Conservation (phyloP, 2,329 filamentous ascomycete genomes). For the Rosellinia necatrix region DNA sequence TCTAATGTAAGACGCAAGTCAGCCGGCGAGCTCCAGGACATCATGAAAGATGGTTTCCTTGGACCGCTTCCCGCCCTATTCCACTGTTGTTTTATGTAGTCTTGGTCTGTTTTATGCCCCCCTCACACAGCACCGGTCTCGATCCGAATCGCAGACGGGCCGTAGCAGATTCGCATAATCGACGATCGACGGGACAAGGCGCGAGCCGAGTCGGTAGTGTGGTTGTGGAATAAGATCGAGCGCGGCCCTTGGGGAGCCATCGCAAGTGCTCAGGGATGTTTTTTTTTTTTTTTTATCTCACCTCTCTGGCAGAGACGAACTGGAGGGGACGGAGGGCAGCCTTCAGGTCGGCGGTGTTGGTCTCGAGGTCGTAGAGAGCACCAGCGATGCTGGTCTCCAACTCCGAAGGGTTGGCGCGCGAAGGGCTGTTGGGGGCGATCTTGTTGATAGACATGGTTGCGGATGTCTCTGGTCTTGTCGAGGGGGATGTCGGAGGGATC, state of each 20-base stretch:
- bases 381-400: slow-evolving; percentile 95
- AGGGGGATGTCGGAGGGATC: slow-evolving; percentile 20
- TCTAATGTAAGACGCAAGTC: slow-evolving; percentile 76
- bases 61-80: slow-evolving; percentile 79
- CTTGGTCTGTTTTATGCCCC: slow-evolving; percentile 31
- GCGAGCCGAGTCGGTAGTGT: slow-evolving; percentile 16
- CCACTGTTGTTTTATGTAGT: slow-evolving; percentile 48
- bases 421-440: slow-evolving; percentile 97
- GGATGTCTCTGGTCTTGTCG: slow-evolving; percentile 32
- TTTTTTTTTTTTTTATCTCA: slow-evolving; percentile 62
- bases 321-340: slow-evolving; percentile 94
- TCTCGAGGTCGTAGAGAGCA: slow-evolving; percentile 98
- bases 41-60: slow-evolving; percentile 55
- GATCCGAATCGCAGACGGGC: slow-evolving; percentile 28
- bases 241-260: slow-evolving; percentile 32
- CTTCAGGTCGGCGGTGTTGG: slow-evolving; percentile 98
- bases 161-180: slow-evolving; percentile 31
- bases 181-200: slow-evolving; percentile 18
- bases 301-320: slow-evolving; percentile 98
- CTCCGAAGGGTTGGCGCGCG: slow-evolving; percentile 94
- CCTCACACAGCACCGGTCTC: slow-evolving; percentile 28
- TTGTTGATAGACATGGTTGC: slow-evolving; percentile 62
- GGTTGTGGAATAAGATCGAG: slow-evolving; percentile 37
- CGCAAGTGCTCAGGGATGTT: slow-evolving; percentile 30
- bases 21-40: slow-evolving; percentile 77